Percentiles rank a stretch among this genome's conserved stretches.
Conservation (phyloP, 805 yeast species). For the Yueomyces sp. region DNA sequence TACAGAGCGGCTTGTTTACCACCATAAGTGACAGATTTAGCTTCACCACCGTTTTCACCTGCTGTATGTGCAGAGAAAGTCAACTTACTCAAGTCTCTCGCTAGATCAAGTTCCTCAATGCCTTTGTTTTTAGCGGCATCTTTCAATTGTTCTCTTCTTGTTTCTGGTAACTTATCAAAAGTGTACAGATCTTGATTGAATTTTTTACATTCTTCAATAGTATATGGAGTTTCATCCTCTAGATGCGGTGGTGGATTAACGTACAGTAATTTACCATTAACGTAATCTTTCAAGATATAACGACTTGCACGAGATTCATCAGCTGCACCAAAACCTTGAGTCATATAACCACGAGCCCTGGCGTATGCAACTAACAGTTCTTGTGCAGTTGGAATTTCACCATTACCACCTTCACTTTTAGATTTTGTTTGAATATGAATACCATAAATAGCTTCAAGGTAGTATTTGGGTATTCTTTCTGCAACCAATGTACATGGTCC, state of each 20-base stretch:
- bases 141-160: conserved; percentile 58
- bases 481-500: conserved; percentile 82
- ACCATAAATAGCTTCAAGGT: conserved; percentile 85
- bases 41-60: conserved; percentile 29
- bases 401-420: conserved; percentile 77
- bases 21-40: conserved; percentile 53
- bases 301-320: conserved; percentile 94
- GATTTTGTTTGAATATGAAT: conserved; percentile 70
- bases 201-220: conserved; percentile 38
- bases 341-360: conserved; percentile 92
- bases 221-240: conserved; percentile 39
- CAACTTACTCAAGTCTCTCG: conserved; percentile 55
- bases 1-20: conserved; percentile 71
- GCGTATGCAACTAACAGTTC: conserved; percentile 88
- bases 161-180: conserved; percentile 50
- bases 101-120: conserved; percentile 47
- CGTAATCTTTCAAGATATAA: conserved; percentile 85
- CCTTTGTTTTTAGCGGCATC: conserved; percentile 48
- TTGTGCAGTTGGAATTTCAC: conserved; percentile 68
- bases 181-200: conserved; percentile 72
- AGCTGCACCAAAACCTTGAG: conserved; percentile 94
- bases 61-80: conserved; percentile 72
- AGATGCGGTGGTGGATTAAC: conserved; percentile 79
- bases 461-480: conserved; percentile 78
- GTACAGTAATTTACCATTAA: conserved; percentile 75